Percentiles rank a stretch among this genome's conserved stretches.
Conservation (phyloP, 1,284 basidiomycete species). For the Volvariella volvacea region DNA sequence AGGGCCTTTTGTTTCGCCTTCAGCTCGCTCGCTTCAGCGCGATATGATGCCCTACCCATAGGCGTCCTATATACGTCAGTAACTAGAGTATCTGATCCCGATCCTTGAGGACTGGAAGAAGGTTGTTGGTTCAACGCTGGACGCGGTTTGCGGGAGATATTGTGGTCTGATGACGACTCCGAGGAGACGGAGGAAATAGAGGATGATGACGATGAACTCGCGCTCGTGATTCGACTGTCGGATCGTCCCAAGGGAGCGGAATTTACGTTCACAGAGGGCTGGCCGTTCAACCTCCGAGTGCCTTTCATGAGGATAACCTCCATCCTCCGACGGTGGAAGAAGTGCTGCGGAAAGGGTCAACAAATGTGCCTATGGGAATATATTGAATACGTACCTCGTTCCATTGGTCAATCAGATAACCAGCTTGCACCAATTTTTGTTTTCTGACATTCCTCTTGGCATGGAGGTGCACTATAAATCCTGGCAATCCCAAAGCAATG, state of each 20-base stretch:
- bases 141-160: too few species aligned
- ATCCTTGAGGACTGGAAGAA: too few species aligned
- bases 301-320: constrained; percentile 7
- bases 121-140: too few species aligned
- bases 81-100: too few species aligned
- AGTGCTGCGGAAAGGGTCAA: constrained; percentile 2
- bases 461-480: neutral
- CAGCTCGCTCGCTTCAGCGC: too few species aligned
- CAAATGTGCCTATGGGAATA: neutral
- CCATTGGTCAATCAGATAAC: neutral
- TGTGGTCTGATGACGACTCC: too few species aligned
- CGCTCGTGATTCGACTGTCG: too few species aligned
- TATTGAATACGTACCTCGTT: neutral
- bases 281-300: constrained; percentile 1
- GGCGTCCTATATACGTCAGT: too few species aligned
- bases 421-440: neutral
- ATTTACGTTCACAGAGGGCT: too few species aligned
- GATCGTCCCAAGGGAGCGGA: too few species aligned
- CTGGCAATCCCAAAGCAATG: neutral
- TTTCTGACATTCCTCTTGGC: neutral
- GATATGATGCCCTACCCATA: too few species aligned
- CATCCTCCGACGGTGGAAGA: constrained; percentile 9
- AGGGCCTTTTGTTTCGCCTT: neutral
- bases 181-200: neutral
- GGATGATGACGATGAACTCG: neutral